Conservation (phyloP, 371 early-diverging fungal genomes). For the Mucor piriformis region DNA sequence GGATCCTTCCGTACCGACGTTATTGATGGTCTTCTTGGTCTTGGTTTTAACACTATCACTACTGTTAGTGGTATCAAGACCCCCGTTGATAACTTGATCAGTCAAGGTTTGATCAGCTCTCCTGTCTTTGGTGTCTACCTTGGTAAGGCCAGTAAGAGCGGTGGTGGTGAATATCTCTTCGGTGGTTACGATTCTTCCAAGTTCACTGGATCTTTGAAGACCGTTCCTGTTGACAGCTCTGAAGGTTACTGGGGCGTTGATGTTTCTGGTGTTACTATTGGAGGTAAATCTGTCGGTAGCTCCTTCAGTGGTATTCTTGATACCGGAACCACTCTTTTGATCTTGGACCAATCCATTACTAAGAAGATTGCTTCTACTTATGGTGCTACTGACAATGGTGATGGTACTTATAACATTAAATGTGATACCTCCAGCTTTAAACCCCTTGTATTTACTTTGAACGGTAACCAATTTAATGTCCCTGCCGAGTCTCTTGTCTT, state of each 20-base stretch:
- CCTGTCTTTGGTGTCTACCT: slow-evolving; percentile 42
- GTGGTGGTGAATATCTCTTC: slow-evolving; percentile 48
- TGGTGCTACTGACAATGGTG: slow-evolving; percentile 25
- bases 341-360: slow-evolving; percentile 47
- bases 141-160: slow-evolving; percentile 31
- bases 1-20: slow-evolving; percentile 11
- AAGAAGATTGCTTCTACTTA: slow-evolving; percentile 20
- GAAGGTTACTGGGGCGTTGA: slow-evolving; percentile 52
- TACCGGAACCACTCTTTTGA: slow-evolving; percentile 64
- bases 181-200: slow-evolving; percentile 52
- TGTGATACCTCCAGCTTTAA: slow-evolving; percentile 21
- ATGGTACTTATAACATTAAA: slow-evolving; percentile 29
- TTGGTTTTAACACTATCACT: slow-evolving; percentile 51
- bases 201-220: slow-evolving; percentile 52
- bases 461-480: slow-evolving; percentile 18
- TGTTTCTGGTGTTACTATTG: slow-evolving; percentile 31
- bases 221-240: slow-evolving; percentile 50
- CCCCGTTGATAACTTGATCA: slow-evolving; percentile 44
- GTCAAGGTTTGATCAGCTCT: slow-evolving; percentile 37
- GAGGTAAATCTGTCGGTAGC: slow-evolving; percentile 1
- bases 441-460: slow-evolving; percentile 22
- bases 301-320: slow-evolving; percentile 54
- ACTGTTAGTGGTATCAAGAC: slow-evolving; percentile 35
- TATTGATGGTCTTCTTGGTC: slow-evolving; percentile 36
- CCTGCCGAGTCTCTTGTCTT: slow-evolving; percentile 23